Percentiles rank a stretch among this genome's conserved stretches.
Conservation (phyloP, 2,329 filamentous ascomycete genomes). For the Lecanosticta acicola region DNA sequence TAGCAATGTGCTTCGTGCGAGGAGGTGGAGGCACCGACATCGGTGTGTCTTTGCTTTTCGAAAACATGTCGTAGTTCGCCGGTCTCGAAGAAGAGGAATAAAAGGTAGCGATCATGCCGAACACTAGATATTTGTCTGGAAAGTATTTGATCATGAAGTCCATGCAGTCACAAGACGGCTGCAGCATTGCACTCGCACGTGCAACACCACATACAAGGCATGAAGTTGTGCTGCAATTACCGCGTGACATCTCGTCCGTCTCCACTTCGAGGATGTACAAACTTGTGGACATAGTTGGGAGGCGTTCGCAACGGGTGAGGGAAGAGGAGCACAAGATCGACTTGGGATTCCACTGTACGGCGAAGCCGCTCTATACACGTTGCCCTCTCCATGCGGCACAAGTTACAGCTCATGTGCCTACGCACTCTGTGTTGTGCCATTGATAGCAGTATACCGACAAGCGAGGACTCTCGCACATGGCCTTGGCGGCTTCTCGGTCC, state of each 20-base stretch:
- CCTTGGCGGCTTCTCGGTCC: background rate
- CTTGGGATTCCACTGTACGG: no score
- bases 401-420: no score
- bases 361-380: no score
- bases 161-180: background rate
- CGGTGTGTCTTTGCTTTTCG: slow-evolving; percentile 35
- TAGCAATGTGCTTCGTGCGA: background rate
- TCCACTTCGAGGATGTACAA: no score
- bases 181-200: background rate
- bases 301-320: no score
- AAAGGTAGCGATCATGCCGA: background rate
- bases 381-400: no score
- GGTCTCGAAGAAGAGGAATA: slow-evolving; percentile 28
- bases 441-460: no score
- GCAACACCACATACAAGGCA: background rate
- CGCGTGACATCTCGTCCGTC: no score
- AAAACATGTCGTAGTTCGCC: slow-evolving; percentile 46
- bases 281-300: no score
- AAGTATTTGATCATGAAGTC: background rate
- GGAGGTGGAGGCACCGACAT: background rate
- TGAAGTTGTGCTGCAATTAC: background rate
- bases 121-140: background rate
- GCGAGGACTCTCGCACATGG: no score
- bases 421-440: no score
- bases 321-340: no score